Evolutionary conservation across 192 early-diverging fungal genomes (phyloP).

Genomic region (Glomus cerebriforme): DNA sequence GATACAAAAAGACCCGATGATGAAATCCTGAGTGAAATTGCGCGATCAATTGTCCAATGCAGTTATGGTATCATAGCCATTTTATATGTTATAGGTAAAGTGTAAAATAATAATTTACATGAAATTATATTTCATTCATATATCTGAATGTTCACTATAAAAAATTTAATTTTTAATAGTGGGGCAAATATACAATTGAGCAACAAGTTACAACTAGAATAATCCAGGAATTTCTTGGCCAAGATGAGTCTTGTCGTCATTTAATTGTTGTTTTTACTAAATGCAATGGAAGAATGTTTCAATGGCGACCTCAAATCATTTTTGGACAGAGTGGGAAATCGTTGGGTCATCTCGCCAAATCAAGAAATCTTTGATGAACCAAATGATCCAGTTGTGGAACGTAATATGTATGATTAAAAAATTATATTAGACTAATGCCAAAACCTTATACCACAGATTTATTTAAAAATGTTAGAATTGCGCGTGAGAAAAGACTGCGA

Average conservation of each 20-base stretch:
- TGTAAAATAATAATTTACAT: too few relatives aligned
- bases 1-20: not conserved
- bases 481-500: not conserved
- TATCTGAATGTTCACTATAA: too few relatives aligned
- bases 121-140: too few relatives aligned
- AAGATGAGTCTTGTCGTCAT: too few relatives aligned
- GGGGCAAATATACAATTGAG: not conserved
- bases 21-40: not conserved
- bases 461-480: not conserved
- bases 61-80: not conserved
- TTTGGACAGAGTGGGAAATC: not conserved
- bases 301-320: not conserved
- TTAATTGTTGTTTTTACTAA: not conserved
- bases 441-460: not conserved
- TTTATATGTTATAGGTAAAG: not conserved
- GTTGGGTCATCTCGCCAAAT: too few relatives aligned
- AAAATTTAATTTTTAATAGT: not conserved
- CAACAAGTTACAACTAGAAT: not conserved
- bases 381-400: not conserved
- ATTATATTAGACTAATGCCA: not conserved
- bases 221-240: not conserved
- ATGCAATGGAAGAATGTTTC: not conserved
- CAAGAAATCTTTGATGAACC: too few relatives aligned
- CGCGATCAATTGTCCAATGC: not conserved
- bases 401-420: not conserved